Percentiles rank a stretch among this genome's conserved stretches.
Evolutionary conservation across 805 yeast genomes (phyloP).

Genomic region (Kodamaea lidongshanica): DNA sequence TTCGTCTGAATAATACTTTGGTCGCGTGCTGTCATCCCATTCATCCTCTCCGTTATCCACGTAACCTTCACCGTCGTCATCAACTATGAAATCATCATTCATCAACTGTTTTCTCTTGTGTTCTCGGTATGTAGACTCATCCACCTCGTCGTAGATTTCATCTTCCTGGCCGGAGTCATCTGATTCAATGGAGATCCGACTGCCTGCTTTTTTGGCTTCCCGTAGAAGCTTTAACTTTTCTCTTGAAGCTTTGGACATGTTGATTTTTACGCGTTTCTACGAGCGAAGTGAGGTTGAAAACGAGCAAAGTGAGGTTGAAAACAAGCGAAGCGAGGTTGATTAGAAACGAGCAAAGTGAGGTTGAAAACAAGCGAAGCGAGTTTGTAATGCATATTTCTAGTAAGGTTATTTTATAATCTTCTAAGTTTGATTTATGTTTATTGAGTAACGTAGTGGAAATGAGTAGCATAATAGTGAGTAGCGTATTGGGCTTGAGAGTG

Average conservation of each 20-base stretch:
- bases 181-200: constrained; percentile 32
- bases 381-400: no score
- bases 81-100: constrained; percentile 90
- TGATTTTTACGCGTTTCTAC: no score
- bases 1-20: constrained; percentile 52
- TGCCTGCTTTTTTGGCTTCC: constrained; percentile 58
- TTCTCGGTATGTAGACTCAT: constrained; percentile 69
- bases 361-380: no score
- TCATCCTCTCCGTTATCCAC: constrained; percentile 91
- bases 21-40: constrained; percentile 58
- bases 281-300: constrained; percentile 2
- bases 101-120: constrained; percentile 74
- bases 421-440: no score
- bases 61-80: constrained; percentile 90
- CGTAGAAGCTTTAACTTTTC: constrained; percentile 56
- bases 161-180: constrained; percentile 41
- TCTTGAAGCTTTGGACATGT: constrained; percentile 31
- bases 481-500: no score
- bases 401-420: no score
- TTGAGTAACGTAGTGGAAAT: no score
- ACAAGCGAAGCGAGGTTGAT: constrained; percentile 2
- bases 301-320: constrained; percentile 2
- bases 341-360: constrained; percentile 1
- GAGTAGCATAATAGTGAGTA: no score
- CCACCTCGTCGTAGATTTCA: constrained; percentile 79